These are phyloP conservation scores for Floccularia luteovirens DNA, from an alignment of 768 basidiomycete genomes.

Conservation along the genomic window DNA sequence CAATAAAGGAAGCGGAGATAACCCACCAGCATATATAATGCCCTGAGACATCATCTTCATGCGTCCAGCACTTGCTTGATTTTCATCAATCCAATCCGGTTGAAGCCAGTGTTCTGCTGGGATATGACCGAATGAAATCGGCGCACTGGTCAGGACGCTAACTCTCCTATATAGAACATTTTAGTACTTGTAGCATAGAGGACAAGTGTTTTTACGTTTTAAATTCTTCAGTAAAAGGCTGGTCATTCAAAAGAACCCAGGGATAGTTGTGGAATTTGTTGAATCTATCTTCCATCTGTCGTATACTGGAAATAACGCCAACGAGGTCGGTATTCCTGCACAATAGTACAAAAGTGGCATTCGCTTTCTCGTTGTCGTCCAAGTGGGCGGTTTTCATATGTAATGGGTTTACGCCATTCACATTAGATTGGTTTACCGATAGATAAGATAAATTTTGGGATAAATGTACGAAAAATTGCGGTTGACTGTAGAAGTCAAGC, in stretches of 20 bases:
- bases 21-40: slow-evolving; percentile 54
- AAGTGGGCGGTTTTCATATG: neutral
- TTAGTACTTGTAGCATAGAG: neutral
- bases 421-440: too few species aligned
- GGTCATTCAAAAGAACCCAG: slow-evolving; percentile 83
- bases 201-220: slow-evolving; percentile 34
- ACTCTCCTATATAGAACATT: slow-evolving; percentile 30
- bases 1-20: slow-evolving; percentile 2
- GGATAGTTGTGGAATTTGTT: slow-evolving; percentile 73
- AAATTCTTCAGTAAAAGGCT: slow-evolving; percentile 67
- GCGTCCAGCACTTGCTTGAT: slow-evolving; percentile 49
- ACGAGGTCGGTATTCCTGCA: slow-evolving; percentile 46
- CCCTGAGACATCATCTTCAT: slow-evolving; percentile 54
- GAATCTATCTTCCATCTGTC: slow-evolving; percentile 76
- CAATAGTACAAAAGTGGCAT: slow-evolving; percentile 78
- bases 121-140: slow-evolving; percentile 65
- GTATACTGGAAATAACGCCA: slow-evolving; percentile 48
- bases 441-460: too few species aligned
- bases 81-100: slow-evolving; percentile 76
- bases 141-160: slow-evolving; percentile 45
- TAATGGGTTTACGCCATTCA: slow-evolving; percentile 13
- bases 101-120: slow-evolving; percentile 73
- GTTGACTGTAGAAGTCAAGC: too few species aligned
- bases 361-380: slow-evolving; percentile 33
- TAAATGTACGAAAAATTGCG: too few species aligned